A percentile compares a stretch with the other conserved stretches of the same genome.
Conservation (phyloP, 208 protist species). For the Acanthamoeba lenticulata region DNA sequence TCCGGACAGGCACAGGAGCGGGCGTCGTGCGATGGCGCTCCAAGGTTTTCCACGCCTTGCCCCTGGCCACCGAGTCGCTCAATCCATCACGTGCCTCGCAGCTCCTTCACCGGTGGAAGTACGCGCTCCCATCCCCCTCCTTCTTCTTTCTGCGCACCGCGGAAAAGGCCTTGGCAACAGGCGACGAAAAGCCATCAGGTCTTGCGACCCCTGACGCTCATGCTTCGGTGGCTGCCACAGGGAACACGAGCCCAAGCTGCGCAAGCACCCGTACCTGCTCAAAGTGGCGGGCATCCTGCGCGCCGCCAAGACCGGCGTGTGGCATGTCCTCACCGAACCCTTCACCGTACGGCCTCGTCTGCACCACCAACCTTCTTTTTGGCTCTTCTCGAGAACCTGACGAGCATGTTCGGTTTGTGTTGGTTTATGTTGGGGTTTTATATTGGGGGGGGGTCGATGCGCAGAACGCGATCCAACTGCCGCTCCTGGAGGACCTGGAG, state of each 20-base stretch:
- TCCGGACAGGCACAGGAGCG: neutral
- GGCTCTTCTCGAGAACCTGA: neutral
- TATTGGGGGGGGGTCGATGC: neutral
- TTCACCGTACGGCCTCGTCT: neutral
- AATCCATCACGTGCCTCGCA: neutral
- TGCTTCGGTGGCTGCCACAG: neutral
- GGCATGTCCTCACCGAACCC: neutral
- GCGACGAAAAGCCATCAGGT: too few species aligned
- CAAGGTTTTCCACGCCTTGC: neutral
- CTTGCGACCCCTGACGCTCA: too few species aligned
- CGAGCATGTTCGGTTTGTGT: neutral
- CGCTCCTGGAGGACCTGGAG: neutral
- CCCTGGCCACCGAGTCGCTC: neutral
- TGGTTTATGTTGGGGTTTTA: neutral
- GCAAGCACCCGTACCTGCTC: neutral
- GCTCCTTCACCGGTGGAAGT: neutral
- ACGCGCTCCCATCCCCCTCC: neutral
- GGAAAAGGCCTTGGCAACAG: neutral
- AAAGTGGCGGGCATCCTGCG: neutral
- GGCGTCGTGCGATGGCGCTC: neutral
- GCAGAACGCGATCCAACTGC: neutral
- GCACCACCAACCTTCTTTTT: too few species aligned
- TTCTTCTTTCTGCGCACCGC: too few species aligned
- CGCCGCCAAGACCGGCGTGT: neutral
- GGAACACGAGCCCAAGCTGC: neutral